phyloP scores from a whole-genome alignment of 2,329 filamentous ascomycete species.

The Pyricularia pennisetigena region DNA sequence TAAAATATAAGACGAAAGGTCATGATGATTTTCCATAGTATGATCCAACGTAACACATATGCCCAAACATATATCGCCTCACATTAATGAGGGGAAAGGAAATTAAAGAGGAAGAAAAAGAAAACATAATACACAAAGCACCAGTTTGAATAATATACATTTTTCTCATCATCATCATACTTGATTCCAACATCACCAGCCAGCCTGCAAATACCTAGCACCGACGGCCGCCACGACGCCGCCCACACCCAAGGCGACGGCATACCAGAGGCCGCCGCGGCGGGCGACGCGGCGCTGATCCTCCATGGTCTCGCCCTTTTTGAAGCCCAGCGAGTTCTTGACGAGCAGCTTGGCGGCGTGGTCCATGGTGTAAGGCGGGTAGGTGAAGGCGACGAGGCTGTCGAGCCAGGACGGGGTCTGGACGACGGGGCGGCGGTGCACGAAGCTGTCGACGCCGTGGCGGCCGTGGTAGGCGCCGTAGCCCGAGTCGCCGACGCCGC shows the following conservation, averaged over 20 bases:
- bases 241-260: neutral
- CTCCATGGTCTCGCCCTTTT: constrained; percentile 3
- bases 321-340: constrained; percentile 2
- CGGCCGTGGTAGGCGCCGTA: constrained; percentile 19
- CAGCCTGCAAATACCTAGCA: neutral
- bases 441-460: constrained; percentile 34
- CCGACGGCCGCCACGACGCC: neutral
- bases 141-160: too few relatives aligned
- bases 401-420: constrained; percentile 27
- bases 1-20: too few relatives aligned
- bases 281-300: neutral
- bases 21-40: too few relatives aligned
- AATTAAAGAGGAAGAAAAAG: too few relatives aligned
- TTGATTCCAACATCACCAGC: neutral
- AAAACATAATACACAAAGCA: too few relatives aligned
- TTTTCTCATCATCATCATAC: too few relatives aligned
- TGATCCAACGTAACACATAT: neutral
- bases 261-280: neutral
- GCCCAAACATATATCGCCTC: neutral
- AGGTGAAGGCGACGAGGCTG: constrained; percentile 4
- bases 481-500: constrained; percentile 37
- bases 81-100: too few relatives aligned
- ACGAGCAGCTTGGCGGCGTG: neutral
- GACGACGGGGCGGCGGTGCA: constrained; percentile 27
- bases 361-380: neutral